These are phyloP conservation scores for Penicillium maclennaniae DNA, from an alignment of 495 filamentous ascomycete species.

Conservation along the genomic window DNA sequence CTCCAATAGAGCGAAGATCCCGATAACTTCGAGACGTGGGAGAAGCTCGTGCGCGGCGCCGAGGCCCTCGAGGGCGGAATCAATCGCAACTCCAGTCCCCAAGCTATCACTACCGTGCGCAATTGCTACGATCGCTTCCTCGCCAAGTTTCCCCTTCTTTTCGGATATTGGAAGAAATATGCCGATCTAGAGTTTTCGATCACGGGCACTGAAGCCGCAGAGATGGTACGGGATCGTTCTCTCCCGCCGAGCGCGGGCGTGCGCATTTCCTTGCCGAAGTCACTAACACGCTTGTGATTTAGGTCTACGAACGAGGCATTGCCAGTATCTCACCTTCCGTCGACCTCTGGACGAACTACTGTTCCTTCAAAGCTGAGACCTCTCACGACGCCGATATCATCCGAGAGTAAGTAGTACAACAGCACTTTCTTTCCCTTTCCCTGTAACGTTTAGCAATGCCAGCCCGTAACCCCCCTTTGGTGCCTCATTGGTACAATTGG, in stretches of 20 bases:
- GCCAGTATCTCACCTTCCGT: slow-evolving; percentile 91
- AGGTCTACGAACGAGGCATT: slow-evolving; percentile 94
- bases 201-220: slow-evolving; percentile 92
- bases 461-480: slow-evolving; percentile 35
- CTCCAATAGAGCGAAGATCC: slow-evolving; percentile 58
- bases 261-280: not conserved
- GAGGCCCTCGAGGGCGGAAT: slow-evolving; percentile 88
- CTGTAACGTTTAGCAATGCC: slow-evolving; percentile 36
- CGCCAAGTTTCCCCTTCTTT: slow-evolving; percentile 90
- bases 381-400: slow-evolving; percentile 91
- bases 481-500: slow-evolving; percentile 32
- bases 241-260: not conserved
- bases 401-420: slow-evolving; percentile 92
- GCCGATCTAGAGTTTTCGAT: slow-evolving; percentile 96
- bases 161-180: slow-evolving; percentile 99
- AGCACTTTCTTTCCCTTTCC: slow-evolving; percentile 65
- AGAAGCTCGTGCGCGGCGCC: slow-evolving; percentile 79
- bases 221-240: slow-evolving; percentile 67
- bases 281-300: not conserved
- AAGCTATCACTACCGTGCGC: slow-evolving; percentile 81
- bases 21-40: slow-evolving; percentile 94
- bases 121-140: slow-evolving; percentile 89
- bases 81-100: slow-evolving; percentile 92
- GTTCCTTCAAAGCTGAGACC: slow-evolving; percentile 94
- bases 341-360: slow-evolving; percentile 96